Evolutionary conservation across 331 rosid species (phyloP).

Genomic region (Ulmus americana): DNA sequence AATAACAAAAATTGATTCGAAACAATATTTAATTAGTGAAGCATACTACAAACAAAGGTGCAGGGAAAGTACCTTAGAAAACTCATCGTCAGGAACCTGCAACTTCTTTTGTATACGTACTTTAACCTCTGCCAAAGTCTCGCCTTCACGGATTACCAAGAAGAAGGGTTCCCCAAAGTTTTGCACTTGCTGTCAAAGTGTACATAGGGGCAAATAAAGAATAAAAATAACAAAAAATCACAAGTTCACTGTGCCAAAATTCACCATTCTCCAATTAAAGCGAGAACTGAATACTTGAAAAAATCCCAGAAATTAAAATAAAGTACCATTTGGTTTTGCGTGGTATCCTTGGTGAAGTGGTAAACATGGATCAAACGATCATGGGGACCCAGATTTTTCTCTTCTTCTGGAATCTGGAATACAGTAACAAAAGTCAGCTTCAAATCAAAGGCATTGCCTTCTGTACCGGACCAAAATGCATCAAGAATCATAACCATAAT

Average conservation of each 20-base stretch:
- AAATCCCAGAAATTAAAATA: background rate
- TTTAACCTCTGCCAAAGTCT: conserved; percentile 75
- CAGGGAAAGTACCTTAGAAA: conserved; percentile 48
- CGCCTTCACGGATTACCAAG: conserved; percentile 74
- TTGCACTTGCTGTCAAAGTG: conserved; percentile 64
- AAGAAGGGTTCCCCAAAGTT: conserved; percentile 92
- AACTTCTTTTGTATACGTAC: conserved; percentile 72
- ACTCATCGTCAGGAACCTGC: conserved; percentile 81
- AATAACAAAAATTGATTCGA: background rate
- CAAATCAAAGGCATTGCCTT: background rate
- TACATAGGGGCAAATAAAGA: conserved; percentile 10
- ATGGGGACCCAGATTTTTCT: conserved; percentile 58
- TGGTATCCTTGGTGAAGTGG: conserved; percentile 71
- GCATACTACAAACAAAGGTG: background rate
- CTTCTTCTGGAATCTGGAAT: conserved; percentile 76
- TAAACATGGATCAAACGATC: conserved; percentile 84
- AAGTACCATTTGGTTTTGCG: conserved; percentile 63
- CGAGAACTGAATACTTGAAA: conserved; percentile 1
- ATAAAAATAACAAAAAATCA: background rate
- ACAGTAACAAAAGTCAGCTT: conserved; percentile 6
- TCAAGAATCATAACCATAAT: background rate
- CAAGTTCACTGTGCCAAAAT: background rate
- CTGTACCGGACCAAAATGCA: background rate
- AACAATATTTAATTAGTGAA: background rate
- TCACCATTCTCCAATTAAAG: background rate